phyloP scores from a whole-genome alignment of 208 protist species.

The Leishmania tropica region DNA sequence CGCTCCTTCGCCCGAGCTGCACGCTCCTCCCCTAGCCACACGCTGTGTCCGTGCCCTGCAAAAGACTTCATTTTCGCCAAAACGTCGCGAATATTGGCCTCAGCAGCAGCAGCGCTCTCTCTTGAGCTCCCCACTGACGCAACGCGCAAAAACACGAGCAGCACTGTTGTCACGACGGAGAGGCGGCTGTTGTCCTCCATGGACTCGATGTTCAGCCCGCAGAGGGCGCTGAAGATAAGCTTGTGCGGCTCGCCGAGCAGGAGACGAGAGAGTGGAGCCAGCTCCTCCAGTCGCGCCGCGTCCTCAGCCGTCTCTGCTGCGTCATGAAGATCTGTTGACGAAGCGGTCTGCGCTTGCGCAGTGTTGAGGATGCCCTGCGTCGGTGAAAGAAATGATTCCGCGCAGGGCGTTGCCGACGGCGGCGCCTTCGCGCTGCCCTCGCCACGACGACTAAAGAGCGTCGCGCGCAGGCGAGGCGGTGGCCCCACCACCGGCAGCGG shows the following conservation, averaged over 20 bases:
- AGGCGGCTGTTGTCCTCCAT: slow-evolving; percentile 66
- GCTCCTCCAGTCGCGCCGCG: slow-evolving; percentile 24
- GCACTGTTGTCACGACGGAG: slow-evolving; percentile 71
- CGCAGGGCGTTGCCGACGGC: neutral
- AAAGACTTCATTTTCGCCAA: slow-evolving; percentile 41
- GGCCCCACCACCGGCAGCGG: slow-evolving; percentile 47
- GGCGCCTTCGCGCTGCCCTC: neutral
- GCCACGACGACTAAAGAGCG: slow-evolving; percentile 18
- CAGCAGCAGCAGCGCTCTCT: slow-evolving; percentile 11
- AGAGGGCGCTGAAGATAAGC: slow-evolving; percentile 70
- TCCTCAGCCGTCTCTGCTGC: slow-evolving; percentile 7
- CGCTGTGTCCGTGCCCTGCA: slow-evolving; percentile 34
- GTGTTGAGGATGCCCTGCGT: neutral
- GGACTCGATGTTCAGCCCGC: slow-evolving; percentile 61
- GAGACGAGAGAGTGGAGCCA: slow-evolving; percentile 39
- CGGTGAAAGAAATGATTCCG: neutral
- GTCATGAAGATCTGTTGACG: neutral
- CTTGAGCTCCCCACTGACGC: slow-evolving; percentile 32
- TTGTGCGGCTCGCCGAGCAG: slow-evolving; percentile 71
- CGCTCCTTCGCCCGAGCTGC: slow-evolving; percentile 15
- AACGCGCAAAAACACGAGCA: slow-evolving; percentile 72
- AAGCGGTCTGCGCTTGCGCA: neutral
- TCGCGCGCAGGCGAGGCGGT: slow-evolving; percentile 30
- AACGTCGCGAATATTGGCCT: slow-evolving; percentile 28
- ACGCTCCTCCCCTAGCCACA: slow-evolving; percentile 38